Base-by-base conservation (phyloP, 2,329 filamentous ascomycete genomes). In the Dactylonectria macrodidyma region DNA sequence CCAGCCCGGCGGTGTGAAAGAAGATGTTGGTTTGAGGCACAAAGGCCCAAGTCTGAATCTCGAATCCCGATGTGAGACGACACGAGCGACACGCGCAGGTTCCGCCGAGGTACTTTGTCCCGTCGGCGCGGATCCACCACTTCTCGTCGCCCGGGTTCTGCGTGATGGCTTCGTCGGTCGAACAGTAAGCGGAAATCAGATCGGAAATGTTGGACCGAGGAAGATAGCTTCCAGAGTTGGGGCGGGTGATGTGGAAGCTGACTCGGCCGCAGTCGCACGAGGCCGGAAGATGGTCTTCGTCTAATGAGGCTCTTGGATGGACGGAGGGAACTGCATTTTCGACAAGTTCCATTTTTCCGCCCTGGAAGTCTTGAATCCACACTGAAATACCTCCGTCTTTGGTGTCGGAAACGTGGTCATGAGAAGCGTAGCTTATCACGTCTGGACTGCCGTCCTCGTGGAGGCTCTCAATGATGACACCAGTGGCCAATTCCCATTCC, bases 41-140 rank as follows among this genome's bases (percentile, higher is more conserved):
- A 74, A 92, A 93, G 0, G 88, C 84, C 91, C 91, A 93, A 0
- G 86, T 81, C 71, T 91, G 87, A 54, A 92, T 85, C 63, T 92
- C 89, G 70, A 89, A 90, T 3, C 91, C 90, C 1, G 87, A 85
- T 0, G 81, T 79, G 3, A 90, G 81, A 6, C 91, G 88, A 76
- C 91, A 94, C 2, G 88, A 88, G 5, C 80, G 83, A 77, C 91
- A 93, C 1, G 85, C 83, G 73, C 91, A 93, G 8, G 87, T 84
- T 1, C 89, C 88, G 2, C 89, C 87, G 2, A 90, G 80, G 76
- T 90, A 92, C 66, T 84, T 88, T 6, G 79, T 84, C 76, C 83
- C 71, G 26, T 69, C 71, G 7, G 78, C 78, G 16, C 84, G 81
- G n/a, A 92, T 81, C 85, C 88, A 92, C 89, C 89, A 92, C 71